phyloP scores from a whole-genome alignment of 2,329 filamentous ascomycete species.

The Septoria petroselini region DNA sequence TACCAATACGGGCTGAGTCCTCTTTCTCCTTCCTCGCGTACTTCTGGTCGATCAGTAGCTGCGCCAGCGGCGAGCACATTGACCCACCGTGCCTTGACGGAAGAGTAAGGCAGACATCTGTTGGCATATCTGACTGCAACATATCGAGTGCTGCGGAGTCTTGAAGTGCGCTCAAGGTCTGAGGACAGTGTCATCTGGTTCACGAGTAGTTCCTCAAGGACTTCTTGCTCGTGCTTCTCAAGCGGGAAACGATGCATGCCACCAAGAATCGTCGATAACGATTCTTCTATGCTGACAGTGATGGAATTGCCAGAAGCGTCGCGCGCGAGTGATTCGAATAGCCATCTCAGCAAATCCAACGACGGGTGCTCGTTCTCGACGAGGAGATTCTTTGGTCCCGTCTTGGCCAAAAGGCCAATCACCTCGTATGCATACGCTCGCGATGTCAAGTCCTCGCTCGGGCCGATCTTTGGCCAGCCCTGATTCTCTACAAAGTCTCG shows the following conservation, averaged over 20 bases:
- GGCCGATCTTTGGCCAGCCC: slow-evolving; percentile 70
- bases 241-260: slow-evolving; percentile 50
- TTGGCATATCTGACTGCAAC: slow-evolving; percentile 87
- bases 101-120: slow-evolving; percentile 74
- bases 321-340: slow-evolving; percentile 78
- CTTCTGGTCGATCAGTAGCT: slow-evolving; percentile 69
- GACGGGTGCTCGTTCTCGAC: slow-evolving; percentile 43
- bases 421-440: slow-evolving; percentile 85
- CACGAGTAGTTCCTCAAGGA: slow-evolving; percentile 59
- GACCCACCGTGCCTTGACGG: slow-evolving; percentile 80
- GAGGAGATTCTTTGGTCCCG: slow-evolving; percentile 58
- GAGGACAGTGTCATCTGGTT: slow-evolving; percentile 51
- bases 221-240: slow-evolving; percentile 42
- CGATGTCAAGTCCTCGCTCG: slow-evolving; percentile 59
- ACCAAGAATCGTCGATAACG: slow-evolving; percentile 73
- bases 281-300: slow-evolving; percentile 83
- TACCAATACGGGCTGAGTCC: slow-evolving; percentile 80
- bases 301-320: slow-evolving; percentile 71
- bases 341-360: slow-evolving; percentile 65
- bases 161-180: slow-evolving; percentile 32
- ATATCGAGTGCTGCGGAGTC: slow-evolving; percentile 68
- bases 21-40: slow-evolving; percentile 83
- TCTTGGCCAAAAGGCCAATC: slow-evolving; percentile 73
- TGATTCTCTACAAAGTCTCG: slow-evolving; percentile 72
- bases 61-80: slow-evolving; percentile 76